phyloP scores from a whole-genome alignment of 208 protist genomes.

The Crithidia bombi region DNA sequence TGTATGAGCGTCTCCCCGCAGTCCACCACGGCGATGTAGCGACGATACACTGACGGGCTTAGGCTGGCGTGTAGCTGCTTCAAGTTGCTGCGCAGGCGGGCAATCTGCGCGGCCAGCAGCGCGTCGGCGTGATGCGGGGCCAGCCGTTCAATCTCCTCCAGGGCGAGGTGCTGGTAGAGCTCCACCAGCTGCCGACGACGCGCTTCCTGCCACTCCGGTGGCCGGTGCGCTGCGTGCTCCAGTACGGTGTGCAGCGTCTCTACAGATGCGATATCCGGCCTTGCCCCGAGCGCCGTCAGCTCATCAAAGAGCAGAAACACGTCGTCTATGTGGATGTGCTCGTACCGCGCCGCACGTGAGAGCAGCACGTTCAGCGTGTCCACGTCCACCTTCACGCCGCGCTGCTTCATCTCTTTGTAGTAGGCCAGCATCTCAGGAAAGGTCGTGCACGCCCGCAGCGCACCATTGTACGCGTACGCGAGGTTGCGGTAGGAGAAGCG shows the following conservation, averaged over 20 bases:
- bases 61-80: conserved; percentile 61
- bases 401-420: conserved; percentile 92
- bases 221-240: conserved; percentile 76
- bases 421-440: conserved; percentile 88
- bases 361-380: conserved; percentile 88
- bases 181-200: conserved; percentile 81
- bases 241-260: conserved; percentile 90
- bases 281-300: conserved; percentile 66
- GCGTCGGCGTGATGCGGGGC: conserved; percentile 58
- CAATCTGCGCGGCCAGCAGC: conserved; percentile 66
- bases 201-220: conserved; percentile 82
- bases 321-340: conserved; percentile 80
- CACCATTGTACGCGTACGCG: conserved; percentile 92
- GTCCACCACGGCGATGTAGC: conserved; percentile 67
- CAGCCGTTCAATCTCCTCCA: conserved; percentile 76
- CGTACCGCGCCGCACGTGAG: conserved; percentile 84
- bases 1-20: conserved; percentile 55
- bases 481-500: conserved; percentile 84
- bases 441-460: conserved; percentile 74
- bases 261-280: conserved; percentile 72
- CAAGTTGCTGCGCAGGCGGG: conserved; percentile 72
- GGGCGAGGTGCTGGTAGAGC: conserved; percentile 77
- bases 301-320: conserved; percentile 90
- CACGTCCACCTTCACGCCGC: conserved; percentile 89
- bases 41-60: conserved; percentile 70